These are phyloP conservation scores for Xerocomellus amylosporus DNA, from an alignment of 768 basidiomycete genomes.

Conservation along the genomic window DNA sequence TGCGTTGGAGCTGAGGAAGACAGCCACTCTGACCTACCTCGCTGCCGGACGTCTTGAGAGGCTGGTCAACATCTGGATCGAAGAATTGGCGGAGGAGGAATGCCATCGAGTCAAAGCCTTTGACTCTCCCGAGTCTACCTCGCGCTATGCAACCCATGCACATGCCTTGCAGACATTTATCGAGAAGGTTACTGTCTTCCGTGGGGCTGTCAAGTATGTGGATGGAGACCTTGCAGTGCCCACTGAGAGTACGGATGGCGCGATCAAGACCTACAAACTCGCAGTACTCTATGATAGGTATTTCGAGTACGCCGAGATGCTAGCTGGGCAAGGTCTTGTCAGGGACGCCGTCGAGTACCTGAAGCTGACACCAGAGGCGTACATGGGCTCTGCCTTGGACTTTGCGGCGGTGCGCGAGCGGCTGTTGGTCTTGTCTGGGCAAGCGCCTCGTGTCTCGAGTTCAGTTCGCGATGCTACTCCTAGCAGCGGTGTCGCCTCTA, in stretches of 20 bases:
- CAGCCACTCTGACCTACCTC: conserved; percentile 90
- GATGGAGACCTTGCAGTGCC: conserved; percentile 62
- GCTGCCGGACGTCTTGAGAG: conserved; percentile 88
- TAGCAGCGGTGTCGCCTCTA: conserved; percentile 29
- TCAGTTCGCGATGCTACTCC: conserved; percentile 25
- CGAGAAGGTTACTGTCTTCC: conserved; percentile 96
- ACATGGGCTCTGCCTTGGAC: conserved; percentile 56
- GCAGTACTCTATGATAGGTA: conserved; percentile 87
- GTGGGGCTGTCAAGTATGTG: conserved; percentile 75
- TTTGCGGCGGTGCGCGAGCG: conserved; percentile 46
- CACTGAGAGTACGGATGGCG: conserved; percentile 37
- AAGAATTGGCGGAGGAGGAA: conserved; percentile 89
- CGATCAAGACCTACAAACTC: conserved; percentile 71
- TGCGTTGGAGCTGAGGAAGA: conserved; percentile 61
- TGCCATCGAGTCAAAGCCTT: conserved; percentile 42
- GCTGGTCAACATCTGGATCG: conserved; percentile 86
- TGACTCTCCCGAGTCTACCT: conserved; percentile 40
- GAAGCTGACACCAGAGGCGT: conserved; percentile 73
- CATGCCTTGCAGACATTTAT: conserved; percentile 89
- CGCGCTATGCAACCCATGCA: conserved; percentile 76
- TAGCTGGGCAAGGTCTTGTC: conserved; percentile 87
- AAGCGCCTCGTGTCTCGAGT: conserved; percentile 23
- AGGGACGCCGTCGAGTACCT: conserved; percentile 79
- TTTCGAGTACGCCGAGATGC: conserved; percentile 91
- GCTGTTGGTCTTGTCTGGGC: conserved; percentile 40